phyloP scores from a whole-genome alignment of 768 basidiomycete genomes.

The Termitomyces sp. region DNA sequence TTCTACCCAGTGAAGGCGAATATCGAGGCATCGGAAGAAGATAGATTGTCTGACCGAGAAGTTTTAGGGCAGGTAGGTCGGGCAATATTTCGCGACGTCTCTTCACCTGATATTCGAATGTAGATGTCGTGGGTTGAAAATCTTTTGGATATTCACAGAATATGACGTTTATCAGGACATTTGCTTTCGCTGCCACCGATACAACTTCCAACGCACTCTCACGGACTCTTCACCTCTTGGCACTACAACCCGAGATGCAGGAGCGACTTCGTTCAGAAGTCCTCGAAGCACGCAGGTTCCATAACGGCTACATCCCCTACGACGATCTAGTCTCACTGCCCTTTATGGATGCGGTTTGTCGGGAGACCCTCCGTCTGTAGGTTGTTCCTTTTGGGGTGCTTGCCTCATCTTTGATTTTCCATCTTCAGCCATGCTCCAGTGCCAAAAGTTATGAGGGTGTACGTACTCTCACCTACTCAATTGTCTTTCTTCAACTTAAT shows the following conservation, averaged over 20 bases:
- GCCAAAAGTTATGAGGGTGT: background rate
- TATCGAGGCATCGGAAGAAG: conserved; percentile 16
- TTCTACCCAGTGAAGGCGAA: background rate
- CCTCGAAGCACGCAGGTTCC: too few species aligned
- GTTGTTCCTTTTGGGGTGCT: too few species aligned
- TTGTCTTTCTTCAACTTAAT: background rate
- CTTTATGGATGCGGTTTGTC: background rate
- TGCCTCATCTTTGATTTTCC: background rate
- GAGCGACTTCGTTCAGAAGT: too few species aligned
- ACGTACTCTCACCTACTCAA: background rate
- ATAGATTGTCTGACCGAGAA: background rate
- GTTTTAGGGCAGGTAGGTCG: background rate
- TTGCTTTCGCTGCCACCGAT: background rate
- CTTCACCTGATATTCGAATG: background rate
- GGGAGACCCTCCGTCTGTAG: background rate
- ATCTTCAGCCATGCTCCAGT: background rate
- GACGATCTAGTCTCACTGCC: background rate
- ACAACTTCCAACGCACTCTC: background rate
- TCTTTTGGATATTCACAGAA: background rate
- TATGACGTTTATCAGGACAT: background rate
- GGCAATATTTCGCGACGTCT: background rate
- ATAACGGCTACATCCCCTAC: background rate
- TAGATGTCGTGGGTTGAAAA: background rate
- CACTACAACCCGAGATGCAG: background rate
- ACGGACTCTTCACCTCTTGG: background rate